Conservation (phyloP, 257 asterid species). For the Paulownia fortunei region DNA sequence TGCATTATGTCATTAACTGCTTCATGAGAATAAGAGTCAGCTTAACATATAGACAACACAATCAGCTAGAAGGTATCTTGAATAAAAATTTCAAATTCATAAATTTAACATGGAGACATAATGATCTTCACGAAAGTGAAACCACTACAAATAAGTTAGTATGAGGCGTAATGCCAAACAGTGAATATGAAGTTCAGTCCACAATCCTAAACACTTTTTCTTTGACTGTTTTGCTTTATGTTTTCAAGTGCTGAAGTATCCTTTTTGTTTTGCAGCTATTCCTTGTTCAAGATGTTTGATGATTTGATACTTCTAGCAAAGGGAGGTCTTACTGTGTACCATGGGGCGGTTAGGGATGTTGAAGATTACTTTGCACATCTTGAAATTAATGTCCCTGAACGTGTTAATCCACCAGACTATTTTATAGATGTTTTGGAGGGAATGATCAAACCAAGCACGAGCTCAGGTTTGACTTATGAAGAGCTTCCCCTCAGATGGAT, state of each 20-base stretch:
- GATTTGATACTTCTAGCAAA: slow-evolving; percentile 93
- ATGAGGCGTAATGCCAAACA: too few relatives aligned
- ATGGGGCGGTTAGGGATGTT: slow-evolving; percentile 81
- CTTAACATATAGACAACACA: too few relatives aligned
- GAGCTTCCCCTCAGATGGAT: slow-evolving; percentile 94
- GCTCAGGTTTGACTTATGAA: slow-evolving; percentile 55
- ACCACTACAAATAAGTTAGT: too few relatives aligned
- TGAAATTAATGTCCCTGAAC: slow-evolving; percentile 78
- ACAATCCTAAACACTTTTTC: not conserved
- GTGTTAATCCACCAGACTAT: slow-evolving; percentile 91
- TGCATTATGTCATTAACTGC: too few relatives aligned
- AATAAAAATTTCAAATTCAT: too few relatives aligned
- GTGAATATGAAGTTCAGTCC: not conserved
- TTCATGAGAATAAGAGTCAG: too few relatives aligned
- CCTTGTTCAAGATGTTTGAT: slow-evolving; percentile 88
- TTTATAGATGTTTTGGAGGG: slow-evolving; percentile 92
- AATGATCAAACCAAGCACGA: slow-evolving; percentile 65
- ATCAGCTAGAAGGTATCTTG: too few relatives aligned
- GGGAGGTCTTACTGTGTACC: slow-evolving; percentile 89
- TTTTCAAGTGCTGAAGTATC: slow-evolving; percentile 9
- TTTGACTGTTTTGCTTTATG: not conserved
- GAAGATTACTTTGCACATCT: slow-evolving; percentile 81
- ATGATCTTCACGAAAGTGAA: too few relatives aligned
- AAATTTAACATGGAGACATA: too few relatives aligned
- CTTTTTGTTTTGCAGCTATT: slow-evolving; percentile 61